phyloP scores from a whole-genome alignment of 164 flowering plant genomes.

The Tinospora cordifolia region DNA sequence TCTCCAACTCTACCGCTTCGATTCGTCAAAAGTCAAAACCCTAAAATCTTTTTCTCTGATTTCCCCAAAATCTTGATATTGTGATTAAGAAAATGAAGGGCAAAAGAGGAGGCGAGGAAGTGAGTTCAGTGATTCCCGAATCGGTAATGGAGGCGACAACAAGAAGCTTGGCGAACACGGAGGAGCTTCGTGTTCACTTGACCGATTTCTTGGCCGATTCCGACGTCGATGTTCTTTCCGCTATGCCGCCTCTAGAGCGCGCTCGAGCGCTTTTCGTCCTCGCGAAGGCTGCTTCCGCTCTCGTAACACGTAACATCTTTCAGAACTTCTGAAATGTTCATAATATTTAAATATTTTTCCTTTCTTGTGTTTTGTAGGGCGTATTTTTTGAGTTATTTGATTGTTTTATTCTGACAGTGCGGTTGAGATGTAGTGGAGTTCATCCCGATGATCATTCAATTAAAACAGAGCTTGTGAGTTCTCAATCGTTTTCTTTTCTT shows the following conservation, averaged over 20 bases:
- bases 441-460: conserved; percentile 70
- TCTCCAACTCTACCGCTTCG: not conserved
- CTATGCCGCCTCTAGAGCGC: conserved; percentile 61
- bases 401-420: conserved; percentile 36
- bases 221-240: conserved; percentile 47
- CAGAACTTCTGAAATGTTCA: no score
- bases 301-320: not conserved
- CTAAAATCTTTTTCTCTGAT: no score
- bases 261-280: conserved; percentile 57
- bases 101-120: conserved; percentile 10
- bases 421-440: conserved; percentile 68
- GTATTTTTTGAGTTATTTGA: not conserved
- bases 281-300: conserved; percentile 52
- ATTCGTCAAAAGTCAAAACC: not conserved
- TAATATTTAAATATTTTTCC: no score
- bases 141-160: conserved; percentile 44
- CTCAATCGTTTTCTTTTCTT: not conserved
- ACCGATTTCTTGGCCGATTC: conserved; percentile 37
- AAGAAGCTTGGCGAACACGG: conserved; percentile 35
- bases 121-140: conserved; percentile 47
- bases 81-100: not conserved
- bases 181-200: conserved; percentile 40
- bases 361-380: no score
- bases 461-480: conserved; percentile 63
- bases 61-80: no score